Conservation (phyloP, 305 asterid species). For the Solanum aculeatissimum region DNA sequence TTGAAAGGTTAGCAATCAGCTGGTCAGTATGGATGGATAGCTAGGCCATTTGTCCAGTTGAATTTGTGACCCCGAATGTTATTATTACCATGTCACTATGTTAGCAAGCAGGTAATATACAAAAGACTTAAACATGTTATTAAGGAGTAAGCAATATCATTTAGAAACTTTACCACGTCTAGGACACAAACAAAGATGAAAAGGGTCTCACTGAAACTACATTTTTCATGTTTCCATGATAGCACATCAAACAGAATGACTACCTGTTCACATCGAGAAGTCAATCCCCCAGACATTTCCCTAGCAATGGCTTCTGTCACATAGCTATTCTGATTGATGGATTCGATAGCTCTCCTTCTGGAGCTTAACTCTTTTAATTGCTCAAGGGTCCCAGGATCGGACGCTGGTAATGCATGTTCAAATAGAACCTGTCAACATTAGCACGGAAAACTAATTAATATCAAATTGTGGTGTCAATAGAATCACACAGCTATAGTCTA, state of each 20-base stretch:
- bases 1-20: background rate
- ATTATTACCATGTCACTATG: background rate
- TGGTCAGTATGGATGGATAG: background rate
- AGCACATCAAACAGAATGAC: background rate
- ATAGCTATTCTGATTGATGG: conserved; percentile 30
- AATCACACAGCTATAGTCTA: background rate
- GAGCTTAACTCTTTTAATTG: conserved; percentile 55
- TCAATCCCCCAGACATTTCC: conserved; percentile 64
- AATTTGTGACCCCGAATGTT: background rate
- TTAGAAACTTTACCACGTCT: background rate
- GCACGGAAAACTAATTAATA: background rate
- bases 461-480: background rate
- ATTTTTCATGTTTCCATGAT: background rate
- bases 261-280: conserved; percentile 54
- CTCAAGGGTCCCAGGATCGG: conserved; percentile 44
- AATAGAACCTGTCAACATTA: conserved; percentile 25
- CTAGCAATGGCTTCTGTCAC: conserved; percentile 56
- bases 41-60: background rate
- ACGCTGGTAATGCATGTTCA: conserved; percentile 23
- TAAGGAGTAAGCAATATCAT: background rate
- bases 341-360: conserved; percentile 45
- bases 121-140: background rate
- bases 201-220: background rate
- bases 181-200: background rate
- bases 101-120: background rate